These are phyloP conservation scores for Didymella pinodella DNA, from an alignment of 2,329 filamentous ascomycete genomes.

Conservation along the genomic window DNA sequence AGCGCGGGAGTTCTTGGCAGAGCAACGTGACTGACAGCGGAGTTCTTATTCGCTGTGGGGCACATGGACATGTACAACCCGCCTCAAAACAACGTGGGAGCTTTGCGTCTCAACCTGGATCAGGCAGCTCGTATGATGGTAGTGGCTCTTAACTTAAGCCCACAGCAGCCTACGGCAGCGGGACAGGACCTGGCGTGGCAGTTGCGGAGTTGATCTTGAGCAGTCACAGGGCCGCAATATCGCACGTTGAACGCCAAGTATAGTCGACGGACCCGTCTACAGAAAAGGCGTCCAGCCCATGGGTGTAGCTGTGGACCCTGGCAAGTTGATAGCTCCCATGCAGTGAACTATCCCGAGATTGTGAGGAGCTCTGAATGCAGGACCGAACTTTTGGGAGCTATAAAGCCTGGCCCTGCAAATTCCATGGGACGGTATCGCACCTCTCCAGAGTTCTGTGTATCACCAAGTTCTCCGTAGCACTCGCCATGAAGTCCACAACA, in stretches of 20 bases:
- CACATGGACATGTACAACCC: conserved; percentile 24
- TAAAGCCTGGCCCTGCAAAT: conserved; percentile 36
- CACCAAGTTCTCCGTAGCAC: conserved; percentile 24
- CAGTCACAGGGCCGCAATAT: conserved; percentile 42
- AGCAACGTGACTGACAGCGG: conserved; percentile 6
- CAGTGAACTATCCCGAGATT: conserved; percentile 6
- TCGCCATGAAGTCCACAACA: conserved; percentile 43
- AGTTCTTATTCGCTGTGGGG: not conserved
- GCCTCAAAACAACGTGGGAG: conserved; percentile 20
- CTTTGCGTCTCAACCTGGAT: conserved; percentile 29
- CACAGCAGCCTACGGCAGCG: conserved; percentile 22
- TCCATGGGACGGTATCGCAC: conserved; percentile 28
- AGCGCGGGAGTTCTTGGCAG: not conserved
- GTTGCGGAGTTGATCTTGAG: conserved; percentile 33
- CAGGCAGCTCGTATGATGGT: conserved; percentile 41
- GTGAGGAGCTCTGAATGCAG: conserved; percentile 29
- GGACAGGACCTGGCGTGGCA: conserved; percentile 29
- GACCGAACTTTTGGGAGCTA: conserved; percentile 37
- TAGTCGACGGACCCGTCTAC: conserved; percentile 19
- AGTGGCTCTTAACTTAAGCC: conserved; percentile 29
- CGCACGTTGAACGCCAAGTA: conserved; percentile 38
- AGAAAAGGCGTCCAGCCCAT: conserved; percentile 26
- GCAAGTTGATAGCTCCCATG: conserved; percentile 15
- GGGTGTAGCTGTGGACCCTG: conserved; percentile 27
- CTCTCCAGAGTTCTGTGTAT: conserved; percentile 27